Evolutionary conservation across 2,329 filamentous ascomycete genomes (phyloP).

Genomic region (Nannizziopsis barbatae): DNA sequence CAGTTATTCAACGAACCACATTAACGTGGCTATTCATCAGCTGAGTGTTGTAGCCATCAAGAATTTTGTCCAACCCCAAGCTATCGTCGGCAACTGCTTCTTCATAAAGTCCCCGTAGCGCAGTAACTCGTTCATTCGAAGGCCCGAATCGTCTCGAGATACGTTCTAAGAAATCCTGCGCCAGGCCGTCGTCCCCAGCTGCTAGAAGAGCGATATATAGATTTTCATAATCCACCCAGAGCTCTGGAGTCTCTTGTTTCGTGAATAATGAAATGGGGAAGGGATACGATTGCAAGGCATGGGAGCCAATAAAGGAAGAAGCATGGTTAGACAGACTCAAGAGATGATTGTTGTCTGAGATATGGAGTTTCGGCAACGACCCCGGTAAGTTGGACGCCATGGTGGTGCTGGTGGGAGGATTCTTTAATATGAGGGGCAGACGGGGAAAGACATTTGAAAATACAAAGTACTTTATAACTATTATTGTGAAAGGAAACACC

Average conservation of each 20-base stretch:
- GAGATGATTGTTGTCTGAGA: not conserved
- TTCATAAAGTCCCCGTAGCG: conserved; percentile 67
- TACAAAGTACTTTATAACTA: no score
- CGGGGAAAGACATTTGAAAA: no score
- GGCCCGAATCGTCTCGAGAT: conserved; percentile 70
- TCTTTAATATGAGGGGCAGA: no score
- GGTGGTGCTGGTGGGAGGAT: no score
- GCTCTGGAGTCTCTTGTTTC: conserved; percentile 58
- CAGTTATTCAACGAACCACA: conserved; percentile 43
- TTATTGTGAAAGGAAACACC: no score
- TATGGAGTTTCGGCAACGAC: not conserved
- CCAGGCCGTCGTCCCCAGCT: conserved; percentile 69
- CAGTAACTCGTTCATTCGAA: conserved; percentile 76
- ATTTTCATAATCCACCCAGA: conserved; percentile 81
- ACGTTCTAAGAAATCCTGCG: conserved; percentile 61
- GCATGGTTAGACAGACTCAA: conserved; percentile 35
- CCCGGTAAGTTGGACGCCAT: no score
- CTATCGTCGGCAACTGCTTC: conserved; percentile 66
- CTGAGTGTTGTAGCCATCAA: conserved; percentile 67
- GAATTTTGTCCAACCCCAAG: conserved; percentile 54
- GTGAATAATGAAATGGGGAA: conserved; percentile 44
- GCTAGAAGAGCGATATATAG: conserved; percentile 73
- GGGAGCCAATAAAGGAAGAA: conserved; percentile 36
- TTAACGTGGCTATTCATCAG: conserved; percentile 65
- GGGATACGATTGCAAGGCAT: conserved; percentile 38